Evolutionary conservation across 2,329 filamentous ascomycete genomes (phyloP), one percentile per base, ranked within the genome.

Genomic region (Ophiostoma ulmi): DNA sequence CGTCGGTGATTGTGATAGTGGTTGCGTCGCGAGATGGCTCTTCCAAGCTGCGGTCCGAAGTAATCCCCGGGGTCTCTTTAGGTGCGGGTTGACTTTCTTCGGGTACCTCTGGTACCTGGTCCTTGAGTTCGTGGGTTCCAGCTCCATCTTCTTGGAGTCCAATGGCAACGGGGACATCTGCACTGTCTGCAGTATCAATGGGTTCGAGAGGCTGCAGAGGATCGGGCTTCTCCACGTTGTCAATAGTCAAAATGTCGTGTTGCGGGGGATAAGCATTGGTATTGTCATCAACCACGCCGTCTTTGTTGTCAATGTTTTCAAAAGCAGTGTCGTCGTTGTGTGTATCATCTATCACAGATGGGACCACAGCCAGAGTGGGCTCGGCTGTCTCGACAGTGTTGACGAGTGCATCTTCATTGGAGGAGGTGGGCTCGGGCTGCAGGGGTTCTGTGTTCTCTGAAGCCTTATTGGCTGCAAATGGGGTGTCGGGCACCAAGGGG

Each of bases 31-130:
- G 26, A 31, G 58, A 31, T 35, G 58, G 58, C 69, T 72, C 71
- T 69, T 72, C 71, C 71, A 72, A 0, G 71, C 66, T 31, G 71
- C 69, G 35, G 71, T 70, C 41, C 71, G 65, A 22, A 72, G 69
- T 36, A 72, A 20, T 6, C 71, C 71, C 14, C 71, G 69, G 3
- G 71, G 71, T 69, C 69, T 68, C 66, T 70, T 72, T 6, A 64
- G 39, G 17, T 41, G 39, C 11, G 11, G n/a, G 35, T 52, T 48
- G 7, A 13, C 35, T 41, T 63, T 41, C 44, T 20, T 48, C 44
- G 22, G 22, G 52, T 26, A 58, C n/a, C 26, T 63, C 58, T 36
- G 58, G 26, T 63, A 63, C 58, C 58, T 63, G 58, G 22, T 1
- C 58, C 26, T 31, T 26, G 58, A 26, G 58, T 7, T 35, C 58